Percentiles rank a stretch among this genome's conserved stretches.
Evolutionary conservation across 352 stramenopile species (phyloP).

Genomic region (Pythium biforme): DNA sequence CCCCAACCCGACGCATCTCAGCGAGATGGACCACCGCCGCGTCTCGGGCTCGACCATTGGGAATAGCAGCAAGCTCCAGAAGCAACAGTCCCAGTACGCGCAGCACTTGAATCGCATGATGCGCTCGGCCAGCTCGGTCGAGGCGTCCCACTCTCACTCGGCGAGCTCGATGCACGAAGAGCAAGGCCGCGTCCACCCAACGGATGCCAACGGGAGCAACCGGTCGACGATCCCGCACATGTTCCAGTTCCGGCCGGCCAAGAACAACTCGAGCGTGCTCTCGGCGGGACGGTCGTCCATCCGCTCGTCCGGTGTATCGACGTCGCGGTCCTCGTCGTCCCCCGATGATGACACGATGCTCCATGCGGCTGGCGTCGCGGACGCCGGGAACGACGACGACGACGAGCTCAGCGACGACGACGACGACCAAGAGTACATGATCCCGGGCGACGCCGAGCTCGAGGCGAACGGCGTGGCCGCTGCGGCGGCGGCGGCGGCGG

Average conservation of each 20-base stretch:
- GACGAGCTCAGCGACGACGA: constrained; percentile 17
- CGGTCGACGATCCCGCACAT: constrained; percentile 44
- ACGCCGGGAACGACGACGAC: constrained; percentile 29
- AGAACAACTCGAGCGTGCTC: constrained; percentile 19
- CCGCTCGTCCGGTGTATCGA: constrained; percentile 40
- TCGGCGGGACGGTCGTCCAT: constrained; percentile 25
- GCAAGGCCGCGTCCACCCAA: constrained; percentile 32
- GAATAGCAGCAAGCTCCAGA: constrained; percentile 8
- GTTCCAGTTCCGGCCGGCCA: constrained; percentile 55
- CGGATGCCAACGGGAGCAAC: constrained; percentile 6
- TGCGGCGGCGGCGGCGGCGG: neutral
- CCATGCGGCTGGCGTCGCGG: neutral
- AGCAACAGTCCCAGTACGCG: constrained; percentile 13
- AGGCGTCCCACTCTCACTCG: constrained; percentile 23
- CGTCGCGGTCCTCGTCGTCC: constrained; percentile 17
- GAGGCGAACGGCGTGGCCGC: constrained; percentile 8
- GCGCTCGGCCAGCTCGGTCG: constrained; percentile 31
- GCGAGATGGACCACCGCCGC: constrained; percentile 26
- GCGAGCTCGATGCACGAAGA: constrained; percentile 33
- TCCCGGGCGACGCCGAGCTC: constrained; percentile 27
- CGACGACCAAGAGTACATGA: constrained; percentile 26
- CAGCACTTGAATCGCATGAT: constrained; percentile 22
- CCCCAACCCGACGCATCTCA: constrained; percentile 30
- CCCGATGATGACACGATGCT: constrained; percentile 15
- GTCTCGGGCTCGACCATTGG: constrained; percentile 22